Conservation (phyloP, 768 basidiomycete species). For the Suillus americanus region DNA sequence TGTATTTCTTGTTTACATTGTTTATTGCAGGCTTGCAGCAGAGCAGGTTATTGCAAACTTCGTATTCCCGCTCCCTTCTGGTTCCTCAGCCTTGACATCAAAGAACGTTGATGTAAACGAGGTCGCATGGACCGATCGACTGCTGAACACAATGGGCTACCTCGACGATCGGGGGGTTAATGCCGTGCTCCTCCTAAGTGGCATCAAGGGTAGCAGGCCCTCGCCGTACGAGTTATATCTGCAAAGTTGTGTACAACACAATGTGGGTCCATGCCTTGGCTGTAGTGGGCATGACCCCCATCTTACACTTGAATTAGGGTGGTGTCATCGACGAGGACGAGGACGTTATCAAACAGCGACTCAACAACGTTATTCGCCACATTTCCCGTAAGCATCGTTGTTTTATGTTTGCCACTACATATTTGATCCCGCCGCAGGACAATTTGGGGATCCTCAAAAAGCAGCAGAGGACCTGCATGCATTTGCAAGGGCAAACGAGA, state of each 20-base stretch:
- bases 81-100: conserved; percentile 42
- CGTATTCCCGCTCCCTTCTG: conserved; percentile 75
- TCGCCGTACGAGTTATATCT: conserved; percentile 69
- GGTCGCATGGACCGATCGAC: conserved; percentile 78
- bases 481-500: conserved; percentile 89
- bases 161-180: conserved; percentile 61
- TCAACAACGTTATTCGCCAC: conserved; percentile 55
- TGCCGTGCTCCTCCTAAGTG: conserved; percentile 58
- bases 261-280: conserved; percentile 53
- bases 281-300: not conserved
- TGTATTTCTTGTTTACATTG: conserved; percentile 4
- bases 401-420: not conserved
- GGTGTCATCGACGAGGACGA: conserved; percentile 88
- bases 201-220: conserved; percentile 70
- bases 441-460: conserved; percentile 69
- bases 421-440: conserved; percentile 31
- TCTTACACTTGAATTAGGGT: conserved; percentile 50
- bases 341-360: conserved; percentile 52
- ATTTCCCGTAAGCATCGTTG: conserved; percentile 53
- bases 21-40: conserved; percentile 47
- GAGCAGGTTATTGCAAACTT: conserved; percentile 72
- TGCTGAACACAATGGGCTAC: conserved; percentile 70
- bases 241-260: conserved; percentile 74
- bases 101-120: conserved; percentile 68
- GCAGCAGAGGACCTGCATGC: conserved; percentile 73